Percentiles rank a stretch among this genome's conserved stretches.
Conservation (phyloP, 2,329 filamentous ascomycete genomes). For the Pseudomassariella vexata region DNA sequence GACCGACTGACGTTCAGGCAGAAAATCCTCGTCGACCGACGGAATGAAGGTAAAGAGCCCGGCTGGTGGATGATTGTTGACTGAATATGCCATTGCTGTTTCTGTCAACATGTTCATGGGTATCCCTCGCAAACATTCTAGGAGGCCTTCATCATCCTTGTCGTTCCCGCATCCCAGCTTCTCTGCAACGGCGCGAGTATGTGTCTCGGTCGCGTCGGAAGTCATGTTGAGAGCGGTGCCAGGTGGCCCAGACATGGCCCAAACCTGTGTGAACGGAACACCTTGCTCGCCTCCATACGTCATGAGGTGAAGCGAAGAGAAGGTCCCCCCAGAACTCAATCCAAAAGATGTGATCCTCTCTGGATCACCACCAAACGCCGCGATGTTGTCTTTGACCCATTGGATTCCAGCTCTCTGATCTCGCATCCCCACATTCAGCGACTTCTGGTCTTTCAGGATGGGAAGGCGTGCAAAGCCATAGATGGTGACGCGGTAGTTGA, state of each 20-base stretch:
- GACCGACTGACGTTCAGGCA: slow-evolving; percentile 16
- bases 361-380: slow-evolving; percentile 16
- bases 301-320: slow-evolving; percentile 18
- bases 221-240: slow-evolving; percentile 25
- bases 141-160: slow-evolving; percentile 6
- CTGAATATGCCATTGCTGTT: slow-evolving; percentile 19
- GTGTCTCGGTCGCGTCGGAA: slow-evolving; percentile 19
- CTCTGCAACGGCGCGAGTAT: slow-evolving; percentile 18
- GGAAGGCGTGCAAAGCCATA: slow-evolving; percentile 24
- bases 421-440: slow-evolving; percentile 19
- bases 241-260: slow-evolving; percentile 28
- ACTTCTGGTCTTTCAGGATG: slow-evolving; percentile 18
- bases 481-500: slow-evolving; percentile 23
- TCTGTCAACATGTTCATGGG: slow-evolving; percentile 17
- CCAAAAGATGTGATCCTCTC: slow-evolving; percentile 8
- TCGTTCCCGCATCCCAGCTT: slow-evolving; percentile 11
- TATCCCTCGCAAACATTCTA: slow-evolving; percentile 16
- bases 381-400: slow-evolving; percentile 23
- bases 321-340: slow-evolving; percentile 5
- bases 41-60: slow-evolving; percentile 24
- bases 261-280: slow-evolving; percentile 24
- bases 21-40: slow-evolving; percentile 20
- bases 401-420: slow-evolving; percentile 19
- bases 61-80: slow-evolving; percentile 18
- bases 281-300: slow-evolving; percentile 22